Evolutionary conservation across 2,329 filamentous ascomycete species (phyloP), one percentile per base, ranked within the genome.

Genomic region (Paecilomyces sp.): DNA sequence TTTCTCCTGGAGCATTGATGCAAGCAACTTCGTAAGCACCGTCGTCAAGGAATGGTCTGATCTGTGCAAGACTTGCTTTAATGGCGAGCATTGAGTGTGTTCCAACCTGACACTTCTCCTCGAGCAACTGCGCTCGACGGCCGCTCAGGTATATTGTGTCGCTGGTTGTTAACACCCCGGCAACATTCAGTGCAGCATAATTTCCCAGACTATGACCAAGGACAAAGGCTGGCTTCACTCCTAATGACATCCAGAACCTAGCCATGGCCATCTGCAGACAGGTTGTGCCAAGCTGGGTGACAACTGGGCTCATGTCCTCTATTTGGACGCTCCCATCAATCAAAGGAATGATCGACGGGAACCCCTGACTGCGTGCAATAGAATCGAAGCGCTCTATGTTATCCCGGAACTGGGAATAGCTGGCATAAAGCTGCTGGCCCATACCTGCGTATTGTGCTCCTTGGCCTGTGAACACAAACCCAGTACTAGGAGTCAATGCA

Each of bases 21-120:
- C 77, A 79, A 33, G 77, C 76, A 6, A 74, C 64, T 28, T 72
- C 70, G 31, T 67, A 65, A 6, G 70, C 58, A 11, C 68, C 66
- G 6, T 69, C 67, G 25, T 71, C 67, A 8, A 76, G 63, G 57
- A 69, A 65, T 47, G 67, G 65, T 51, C 70, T 70, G 1, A 75
- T 63, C 11, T 70, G 70, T 31, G 68, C 66, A 13, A 75, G 65
- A 5, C 75, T 72, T 3, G 74, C 72, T 60, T 74, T 73, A 7
- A 79, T 70, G 34, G 77, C 76, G 15, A 80, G 67, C 77, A 80
- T 80, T 2, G 75, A 70, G 57, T 79, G 76, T 2, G 76, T 79
- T 56, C 74, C 76, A 50, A 71, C 65, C 12, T 73, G 66, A 61
- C 76, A 78, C 58, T 72, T 70, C 54, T 74, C 66, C 28, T 73